Percentiles rank a stretch among this genome's conserved stretches.
Conservation (phyloP, 169 alveolate genomes). For the Perkinsus olseni region DNA sequence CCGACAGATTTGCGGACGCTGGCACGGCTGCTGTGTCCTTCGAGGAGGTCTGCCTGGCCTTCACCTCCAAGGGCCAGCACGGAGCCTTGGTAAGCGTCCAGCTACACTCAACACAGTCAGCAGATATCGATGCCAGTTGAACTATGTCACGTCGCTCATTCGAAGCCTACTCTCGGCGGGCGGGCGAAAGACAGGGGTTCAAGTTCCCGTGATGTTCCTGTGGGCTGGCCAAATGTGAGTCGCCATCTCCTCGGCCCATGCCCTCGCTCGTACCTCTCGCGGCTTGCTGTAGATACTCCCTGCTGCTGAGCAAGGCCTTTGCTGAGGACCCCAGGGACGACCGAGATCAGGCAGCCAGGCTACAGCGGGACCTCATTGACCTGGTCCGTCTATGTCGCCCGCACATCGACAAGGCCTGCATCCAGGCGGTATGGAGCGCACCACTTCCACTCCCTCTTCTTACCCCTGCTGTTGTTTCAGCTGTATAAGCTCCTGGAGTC, state of each 20-base stretch:
- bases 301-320: not conserved
- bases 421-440: not conserved
- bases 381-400: not conserved
- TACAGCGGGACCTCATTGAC: not conserved
- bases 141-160: not conserved
- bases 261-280: not conserved
- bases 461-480: not conserved
- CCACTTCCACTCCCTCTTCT: not conserved
- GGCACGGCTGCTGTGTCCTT: not conserved
- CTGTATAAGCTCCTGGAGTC: not conserved
- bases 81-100: not conserved
- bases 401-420: not conserved
- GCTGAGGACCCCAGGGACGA: not conserved
- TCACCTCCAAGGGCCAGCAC: not conserved
- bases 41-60: not conserved
- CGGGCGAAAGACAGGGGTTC: not conserved
- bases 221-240: not conserved
- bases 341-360: not conserved
- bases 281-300: not conserved
- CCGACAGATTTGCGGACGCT: not conserved
- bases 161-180: not conserved
- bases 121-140: not conserved
- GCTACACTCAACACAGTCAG: not conserved
- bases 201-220: not conserved
- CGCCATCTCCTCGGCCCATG: too few relatives aligned